These are phyloP conservation scores for Leonotis leonurus DNA, from an alignment of 257 asterid species.

Conservation along the genomic window DNA sequence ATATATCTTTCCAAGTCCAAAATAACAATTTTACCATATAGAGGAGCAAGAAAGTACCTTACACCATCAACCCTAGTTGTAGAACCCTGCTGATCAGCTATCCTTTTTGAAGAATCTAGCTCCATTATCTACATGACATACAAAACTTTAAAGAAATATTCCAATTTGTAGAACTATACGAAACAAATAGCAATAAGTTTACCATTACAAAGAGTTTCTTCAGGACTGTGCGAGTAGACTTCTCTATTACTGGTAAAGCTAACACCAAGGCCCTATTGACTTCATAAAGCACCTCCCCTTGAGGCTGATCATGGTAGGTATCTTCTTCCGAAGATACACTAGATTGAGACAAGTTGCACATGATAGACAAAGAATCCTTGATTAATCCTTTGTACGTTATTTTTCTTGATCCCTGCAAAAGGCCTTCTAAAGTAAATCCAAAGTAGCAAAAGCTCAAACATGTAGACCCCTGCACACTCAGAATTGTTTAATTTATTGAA, in stretches of 20 bases:
- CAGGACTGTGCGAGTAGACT: slow-evolving; percentile 43
- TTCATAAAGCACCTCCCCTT: slow-evolving; percentile 24
- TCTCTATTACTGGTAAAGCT: slow-evolving; percentile 58
- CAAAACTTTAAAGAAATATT: slow-evolving; percentile 10
- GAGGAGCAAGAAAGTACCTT: slow-evolving; percentile 36
- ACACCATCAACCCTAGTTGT: slow-evolving; percentile 81
- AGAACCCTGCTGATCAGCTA: slow-evolving; percentile 61
- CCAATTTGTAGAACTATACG: slow-evolving; percentile 13
- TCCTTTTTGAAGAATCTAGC: slow-evolving; percentile 56
- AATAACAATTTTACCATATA: background rate
- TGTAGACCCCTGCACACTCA: background rate
- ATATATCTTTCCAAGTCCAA: slow-evolving; percentile 2
- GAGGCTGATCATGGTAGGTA: slow-evolving; percentile 20
- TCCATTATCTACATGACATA: slow-evolving; percentile 57
- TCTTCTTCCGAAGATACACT: slow-evolving; percentile 28
- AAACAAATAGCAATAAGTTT: slow-evolving; percentile 21
- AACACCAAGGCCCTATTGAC: slow-evolving; percentile 31
- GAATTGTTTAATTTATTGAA: background rate
- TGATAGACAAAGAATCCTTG: slow-evolving; percentile 48
- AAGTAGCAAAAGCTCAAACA: slow-evolving; percentile 6
- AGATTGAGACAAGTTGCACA: slow-evolving; percentile 34
- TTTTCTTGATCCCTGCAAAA: slow-evolving; percentile 83
- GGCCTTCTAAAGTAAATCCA: slow-evolving; percentile 8
- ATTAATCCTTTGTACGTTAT: slow-evolving; percentile 51
- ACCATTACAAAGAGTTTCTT: slow-evolving; percentile 63